Conservation (phyloP, 306 rosid species). For the Pueraria montana region DNA sequence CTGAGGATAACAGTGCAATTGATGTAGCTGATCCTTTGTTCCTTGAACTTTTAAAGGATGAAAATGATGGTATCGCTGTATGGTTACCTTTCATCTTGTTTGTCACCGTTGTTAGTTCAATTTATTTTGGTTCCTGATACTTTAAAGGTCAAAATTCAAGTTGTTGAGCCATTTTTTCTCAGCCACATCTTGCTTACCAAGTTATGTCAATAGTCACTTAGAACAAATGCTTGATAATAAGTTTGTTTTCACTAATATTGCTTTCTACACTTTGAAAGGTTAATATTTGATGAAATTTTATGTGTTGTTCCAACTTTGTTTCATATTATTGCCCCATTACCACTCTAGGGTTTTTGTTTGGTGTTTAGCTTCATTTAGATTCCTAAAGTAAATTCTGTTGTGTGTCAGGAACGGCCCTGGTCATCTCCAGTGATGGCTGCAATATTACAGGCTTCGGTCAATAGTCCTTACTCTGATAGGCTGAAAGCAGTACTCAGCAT, state of each 20-base stretch:
- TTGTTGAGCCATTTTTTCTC: constrained; percentile 37
- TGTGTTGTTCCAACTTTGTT: constrained; percentile 3
- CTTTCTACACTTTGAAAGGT: constrained; percentile 23
- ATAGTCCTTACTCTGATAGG: constrained; percentile 81
- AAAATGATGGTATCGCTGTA: constrained; percentile 97
- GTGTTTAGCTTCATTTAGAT: constrained; percentile 28
- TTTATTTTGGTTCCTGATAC: constrained; percentile 25
- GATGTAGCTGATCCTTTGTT: constrained; percentile 89
- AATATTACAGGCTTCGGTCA: constrained; percentile 69
- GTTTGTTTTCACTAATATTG: constrained; percentile 25
- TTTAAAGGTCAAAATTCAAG: constrained; percentile 23
- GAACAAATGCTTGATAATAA: neutral
- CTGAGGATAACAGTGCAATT: constrained; percentile 77
- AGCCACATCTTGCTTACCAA: neutral
- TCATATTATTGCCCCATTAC: constrained; percentile 24
- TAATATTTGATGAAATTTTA: constrained; percentile 31
- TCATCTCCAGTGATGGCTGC: constrained; percentile 86
- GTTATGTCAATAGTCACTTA: neutral
- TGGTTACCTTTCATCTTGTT: constrained; percentile 49
- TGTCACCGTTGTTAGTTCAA: constrained; percentile 20
- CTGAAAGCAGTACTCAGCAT: constrained; percentile 73
- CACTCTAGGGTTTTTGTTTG: neutral
- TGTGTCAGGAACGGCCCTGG: constrained; percentile 95
- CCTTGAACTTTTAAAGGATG: constrained; percentile 95
- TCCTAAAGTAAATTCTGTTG: constrained; percentile 41